Conservation (phyloP, 2,329 filamentous ascomycete genomes). For the Ascochyta fabae region DNA sequence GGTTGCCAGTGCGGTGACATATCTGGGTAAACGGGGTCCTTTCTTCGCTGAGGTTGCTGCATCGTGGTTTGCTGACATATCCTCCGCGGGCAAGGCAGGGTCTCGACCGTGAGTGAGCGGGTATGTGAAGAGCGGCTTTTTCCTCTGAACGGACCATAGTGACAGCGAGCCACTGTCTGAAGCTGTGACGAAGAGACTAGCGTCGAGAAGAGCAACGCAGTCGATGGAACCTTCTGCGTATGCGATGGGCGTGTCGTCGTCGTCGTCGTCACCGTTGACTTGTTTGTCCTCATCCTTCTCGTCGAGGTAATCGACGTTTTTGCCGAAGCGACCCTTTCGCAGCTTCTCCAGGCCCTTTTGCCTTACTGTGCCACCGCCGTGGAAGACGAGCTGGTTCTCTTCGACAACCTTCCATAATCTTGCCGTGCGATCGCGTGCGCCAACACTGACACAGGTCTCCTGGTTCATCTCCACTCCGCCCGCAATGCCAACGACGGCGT, state of each 20-base stretch:
- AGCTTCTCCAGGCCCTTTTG: slow-evolving; percentile 49
- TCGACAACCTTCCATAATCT: slow-evolving; percentile 96
- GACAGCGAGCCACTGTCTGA: slow-evolving; percentile 87
- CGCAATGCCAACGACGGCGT: slow-evolving; percentile 83
- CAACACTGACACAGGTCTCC: slow-evolving; percentile 90
- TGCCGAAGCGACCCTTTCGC: slow-evolving; percentile 45
- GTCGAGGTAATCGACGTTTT: slow-evolving; percentile 33
- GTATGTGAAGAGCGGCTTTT: slow-evolving; percentile 86
- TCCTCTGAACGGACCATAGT: slow-evolving; percentile 90
- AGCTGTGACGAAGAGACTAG: slow-evolving; percentile 88
- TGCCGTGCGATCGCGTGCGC: slow-evolving; percentile 88
- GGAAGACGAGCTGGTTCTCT: slow-evolving; percentile 93
- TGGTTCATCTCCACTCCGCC: slow-evolving; percentile 65
- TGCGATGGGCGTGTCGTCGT: slow-evolving; percentile 49
- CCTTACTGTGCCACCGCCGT: slow-evolving; percentile 70
- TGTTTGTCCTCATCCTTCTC: slow-evolving; percentile 60
- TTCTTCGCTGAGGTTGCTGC: slow-evolving; percentile 59
- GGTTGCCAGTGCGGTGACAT: slow-evolving; percentile 86
- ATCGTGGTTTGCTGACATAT: slow-evolving; percentile 70
- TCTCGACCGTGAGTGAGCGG: slow-evolving; percentile 86
- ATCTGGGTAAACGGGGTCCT: slow-evolving; percentile 71
- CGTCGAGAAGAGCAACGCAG: slow-evolving; percentile 87
- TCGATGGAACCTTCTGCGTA: slow-evolving; percentile 86
- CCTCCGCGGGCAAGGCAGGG: slow-evolving; percentile 68
- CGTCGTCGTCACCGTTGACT: slow-evolving; percentile 42